phyloP scores from a whole-genome alignment of 2,329 filamentous ascomycete species.

The Hymenoscyphus salicellus region DNA sequence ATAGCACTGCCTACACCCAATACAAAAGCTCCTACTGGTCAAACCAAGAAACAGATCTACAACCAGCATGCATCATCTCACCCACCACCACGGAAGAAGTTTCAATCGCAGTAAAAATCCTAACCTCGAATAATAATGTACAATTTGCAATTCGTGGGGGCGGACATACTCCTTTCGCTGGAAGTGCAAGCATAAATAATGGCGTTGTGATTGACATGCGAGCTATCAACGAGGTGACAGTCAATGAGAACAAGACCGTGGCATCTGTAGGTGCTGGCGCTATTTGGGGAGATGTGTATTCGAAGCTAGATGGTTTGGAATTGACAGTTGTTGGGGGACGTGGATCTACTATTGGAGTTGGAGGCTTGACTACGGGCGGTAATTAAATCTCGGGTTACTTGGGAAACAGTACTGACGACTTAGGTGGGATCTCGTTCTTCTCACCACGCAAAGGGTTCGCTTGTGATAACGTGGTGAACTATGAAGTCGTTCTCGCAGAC shows the following conservation, averaged over 20 bases:
- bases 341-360: constrained; percentile 38
- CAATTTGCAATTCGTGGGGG: constrained; percentile 31
- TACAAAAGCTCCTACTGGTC: not conserved
- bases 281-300: constrained; percentile 41
- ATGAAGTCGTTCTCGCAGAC: constrained; percentile 50
- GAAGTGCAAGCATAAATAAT: constrained; percentile 45
- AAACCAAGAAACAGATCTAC: not conserved
- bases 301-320: constrained; percentile 32
- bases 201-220: constrained; percentile 47
- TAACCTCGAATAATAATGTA: not conserved
- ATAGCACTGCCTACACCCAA: not conserved
- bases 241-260: constrained; percentile 28
- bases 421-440: constrained; percentile 21
- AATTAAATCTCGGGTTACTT: not conserved
- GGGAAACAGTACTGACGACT: not conserved
- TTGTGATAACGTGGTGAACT: constrained; percentile 45
- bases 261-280: constrained; percentile 38
- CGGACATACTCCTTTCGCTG: constrained; percentile 46
- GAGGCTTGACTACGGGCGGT: constrained; percentile 40
- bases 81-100: not conserved
- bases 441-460: constrained; percentile 44
- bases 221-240: constrained; percentile 22
- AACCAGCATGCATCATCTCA: not conserved
- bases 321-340: constrained; percentile 39
- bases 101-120: not conserved